Conservation (phyloP, 148 eudicot genomes). For the Fallopia convolvulus region DNA sequence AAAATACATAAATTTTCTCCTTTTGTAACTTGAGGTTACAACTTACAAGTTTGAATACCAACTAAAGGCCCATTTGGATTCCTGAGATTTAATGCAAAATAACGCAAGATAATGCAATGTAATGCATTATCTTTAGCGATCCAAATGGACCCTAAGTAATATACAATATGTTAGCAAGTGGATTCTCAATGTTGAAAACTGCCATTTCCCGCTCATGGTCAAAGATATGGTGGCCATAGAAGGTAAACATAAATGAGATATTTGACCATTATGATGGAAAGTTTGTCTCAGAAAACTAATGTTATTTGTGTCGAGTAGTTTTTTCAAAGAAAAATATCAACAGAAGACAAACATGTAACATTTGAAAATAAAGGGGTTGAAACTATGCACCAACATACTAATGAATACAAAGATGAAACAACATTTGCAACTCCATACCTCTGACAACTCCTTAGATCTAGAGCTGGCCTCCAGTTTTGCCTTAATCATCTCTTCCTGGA, state of each 20-base stretch:
- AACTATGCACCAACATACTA: background rate
- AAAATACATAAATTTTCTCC: background rate
- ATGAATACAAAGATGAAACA: background rate
- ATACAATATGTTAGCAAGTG: background rate
- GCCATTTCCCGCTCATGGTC: background rate
- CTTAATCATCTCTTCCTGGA: slow-evolving; percentile 84
- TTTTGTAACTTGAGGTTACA: background rate
- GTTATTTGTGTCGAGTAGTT: background rate
- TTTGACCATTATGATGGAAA: background rate
- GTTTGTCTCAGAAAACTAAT: background rate
- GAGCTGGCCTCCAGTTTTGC: slow-evolving; percentile 75
- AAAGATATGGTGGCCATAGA: background rate
- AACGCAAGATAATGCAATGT: too few species aligned
- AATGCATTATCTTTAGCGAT: too few species aligned
- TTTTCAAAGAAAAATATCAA: background rate
- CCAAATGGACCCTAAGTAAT: background rate
- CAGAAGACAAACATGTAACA: background rate
- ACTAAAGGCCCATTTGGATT: too few species aligned
- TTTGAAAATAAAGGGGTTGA: too few species aligned
- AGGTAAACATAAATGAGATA: background rate
- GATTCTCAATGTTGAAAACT: background rate
- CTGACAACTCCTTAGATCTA: slow-evolving; percentile 49
- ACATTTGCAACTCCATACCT: slow-evolving; percentile 33
- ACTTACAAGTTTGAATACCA: background rate
- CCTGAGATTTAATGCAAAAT: too few species aligned